Percentiles rank a stretch among this genome's conserved stretches.
Conservation (phyloP, 2,329 filamentous ascomycete species). For the Clonostachys byssicola region DNA sequence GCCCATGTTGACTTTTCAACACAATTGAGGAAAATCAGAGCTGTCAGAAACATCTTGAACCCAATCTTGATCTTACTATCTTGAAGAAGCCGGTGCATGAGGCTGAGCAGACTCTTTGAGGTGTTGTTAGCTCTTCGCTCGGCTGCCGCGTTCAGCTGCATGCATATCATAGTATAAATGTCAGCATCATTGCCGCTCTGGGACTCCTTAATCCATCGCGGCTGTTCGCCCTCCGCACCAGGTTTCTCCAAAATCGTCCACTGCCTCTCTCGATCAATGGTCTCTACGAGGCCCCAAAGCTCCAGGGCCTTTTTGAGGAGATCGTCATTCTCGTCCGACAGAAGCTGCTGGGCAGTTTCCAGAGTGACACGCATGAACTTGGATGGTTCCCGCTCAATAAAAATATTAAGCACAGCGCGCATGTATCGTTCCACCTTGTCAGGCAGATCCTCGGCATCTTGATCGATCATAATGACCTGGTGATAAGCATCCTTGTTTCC, state of each 20-base stretch:
- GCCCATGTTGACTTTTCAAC: constrained; percentile 67
- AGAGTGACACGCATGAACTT: constrained; percentile 56
- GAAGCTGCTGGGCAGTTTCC: constrained; percentile 42
- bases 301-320: constrained; percentile 55
- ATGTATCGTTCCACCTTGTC: constrained; percentile 57
- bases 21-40: constrained; percentile 60
- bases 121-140: constrained; percentile 59
- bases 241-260: constrained; percentile 53
- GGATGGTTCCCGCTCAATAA: constrained; percentile 56
- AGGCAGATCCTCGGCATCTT: constrained; percentile 56
- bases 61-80: constrained; percentile 56
- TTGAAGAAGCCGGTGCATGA: constrained; percentile 57
- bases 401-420: constrained; percentile 50
- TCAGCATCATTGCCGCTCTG: constrained; percentile 45
- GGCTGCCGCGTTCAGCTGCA: constrained; percentile 61
- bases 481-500: constrained; percentile 25
- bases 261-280: constrained; percentile 59
- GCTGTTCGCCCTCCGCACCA: constrained; percentile 30
- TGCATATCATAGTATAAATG: constrained; percentile 56
- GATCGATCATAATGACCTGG: constrained; percentile 53
- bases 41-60: constrained; percentile 58
- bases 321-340: constrained; percentile 44
- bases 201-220: constrained; percentile 43
- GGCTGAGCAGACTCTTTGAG: constrained; percentile 52
- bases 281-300: constrained; percentile 61